Evolutionary conservation across 768 basidiomycete genomes (phyloP), one percentile per base, ranked within the genome.

Genomic region (Trametes meyenii): DNA sequence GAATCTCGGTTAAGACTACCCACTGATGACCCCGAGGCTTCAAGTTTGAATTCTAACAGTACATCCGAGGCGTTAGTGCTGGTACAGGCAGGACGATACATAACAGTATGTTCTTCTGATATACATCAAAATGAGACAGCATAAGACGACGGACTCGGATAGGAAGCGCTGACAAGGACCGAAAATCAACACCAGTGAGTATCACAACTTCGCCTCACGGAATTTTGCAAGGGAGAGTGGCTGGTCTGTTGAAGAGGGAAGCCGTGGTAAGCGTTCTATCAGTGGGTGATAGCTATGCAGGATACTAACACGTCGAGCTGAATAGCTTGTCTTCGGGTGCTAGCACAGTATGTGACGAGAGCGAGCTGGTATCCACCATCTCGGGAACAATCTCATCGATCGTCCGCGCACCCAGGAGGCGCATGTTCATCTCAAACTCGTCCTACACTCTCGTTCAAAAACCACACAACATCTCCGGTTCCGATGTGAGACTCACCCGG

Each of bases 401-500:
- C 0, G 84, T 88, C 6, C 81, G 85, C 0, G 94, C 94, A 5
- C 96, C 96, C 36, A 98, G 75, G 3, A 97, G 78, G 10, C 94
- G 88, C 85, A 97, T 83, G 76, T 95, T 94, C 95, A 97, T 97
- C 77, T 95, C 92, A 68, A 98, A 92, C 75, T 98, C 96, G 67
- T 94, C 92, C 93, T 96, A 67, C n/a, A 5, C 14, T 14, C 5
- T 7, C 5, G 11, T 21, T 36, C 19, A 17, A 38, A 11, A 12
- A 5, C n/a, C 19, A 17, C 16, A 16, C 29, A 10, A 21, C 14
- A 13, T 5, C 46, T 24, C 13, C 26, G 2, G 13, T 24, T 45
- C 3, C 44, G 2, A 16, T 6, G 35, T 7, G 10, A 7, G 10
- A 56, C 83, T 58, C 67, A 89, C 90, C 64, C 81, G 79, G 51